Evolutionary conservation across 2,329 filamentous ascomycete species (phyloP), one percentile per base, ranked within the genome.

Genomic region (Atkinsonella texensis): DNA sequence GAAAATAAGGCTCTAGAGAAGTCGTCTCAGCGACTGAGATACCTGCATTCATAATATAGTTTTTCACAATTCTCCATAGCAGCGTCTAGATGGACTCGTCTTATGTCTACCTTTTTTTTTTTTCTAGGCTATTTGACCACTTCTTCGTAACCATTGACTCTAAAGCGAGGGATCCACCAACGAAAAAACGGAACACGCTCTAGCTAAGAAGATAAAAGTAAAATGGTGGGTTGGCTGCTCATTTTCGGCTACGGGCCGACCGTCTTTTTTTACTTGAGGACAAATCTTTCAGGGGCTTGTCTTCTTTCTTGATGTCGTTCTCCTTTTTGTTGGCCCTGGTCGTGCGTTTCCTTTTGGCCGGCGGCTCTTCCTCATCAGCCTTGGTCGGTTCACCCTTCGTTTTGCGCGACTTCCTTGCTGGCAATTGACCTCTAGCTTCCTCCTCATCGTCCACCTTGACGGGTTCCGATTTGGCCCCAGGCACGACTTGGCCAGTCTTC

Each of bases 401-500:
- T 56, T 62, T 65, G 31, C 59, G 55, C 35, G 58, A 50, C 42
- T 59, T 62, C 40, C 59, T 62, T 2, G 59, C 56, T 2, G 39
- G 51, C 32, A 49, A 51, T 50, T 55, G 59, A 20, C 45, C 51
- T 35, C 63, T 49, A 2, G 23, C 15, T 56, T 60, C 33, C 52
- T 41, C 6, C 13, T 43, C 12, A 15, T 23, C 51, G 12, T 62
- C 63, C 5, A 65, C 63, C 41, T 68, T 65, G 3, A 66, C 46
- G 0, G 65, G 60, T 53, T 74, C 69, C 45, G 72, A 68, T 56
- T 77, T 76, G 32, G 71, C 67, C 1, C 68, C 68, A 0, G 67
- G 55, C 4, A 63, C 65, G 4, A 73, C 65, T 3, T 63, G 63
- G 0, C 75, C 76, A 0, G 67, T 77, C 73, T 95, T 95, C 73